Percentiles rank a stretch among this genome's conserved stretches.
These are phyloP conservation scores for Chlorella sorokiniana DNA, from an alignment of 139 green algal species.

Conservation along the genomic window DNA sequence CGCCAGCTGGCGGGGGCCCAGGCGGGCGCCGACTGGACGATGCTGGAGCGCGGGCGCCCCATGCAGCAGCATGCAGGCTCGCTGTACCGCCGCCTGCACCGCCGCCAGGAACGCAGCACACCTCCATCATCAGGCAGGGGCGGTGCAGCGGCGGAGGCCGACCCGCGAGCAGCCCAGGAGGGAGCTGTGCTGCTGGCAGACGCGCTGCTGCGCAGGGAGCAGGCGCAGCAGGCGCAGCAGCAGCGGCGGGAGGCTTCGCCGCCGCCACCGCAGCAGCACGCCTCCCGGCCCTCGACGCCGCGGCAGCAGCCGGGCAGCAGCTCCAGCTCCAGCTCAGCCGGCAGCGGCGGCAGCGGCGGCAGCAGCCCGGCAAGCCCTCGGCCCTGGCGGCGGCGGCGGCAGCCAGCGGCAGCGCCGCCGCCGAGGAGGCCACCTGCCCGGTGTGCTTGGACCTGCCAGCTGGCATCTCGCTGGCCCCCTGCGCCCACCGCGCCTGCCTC, in stretches of 20 bases:
- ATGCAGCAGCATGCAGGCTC: slow-evolving; percentile 10
- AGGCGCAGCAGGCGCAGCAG: slow-evolving; percentile 2
- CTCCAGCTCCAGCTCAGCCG: background rate
- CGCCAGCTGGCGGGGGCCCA: background rate
- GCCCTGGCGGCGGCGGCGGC: background rate
- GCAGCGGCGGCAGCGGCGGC: background rate
- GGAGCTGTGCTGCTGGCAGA: background rate
- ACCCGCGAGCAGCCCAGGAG: background rate
- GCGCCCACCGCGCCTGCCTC: slow-evolving; percentile 15
- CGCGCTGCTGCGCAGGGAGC: background rate
- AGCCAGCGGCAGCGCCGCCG: background rate
- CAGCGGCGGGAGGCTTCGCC: background rate
- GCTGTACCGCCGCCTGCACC: background rate
- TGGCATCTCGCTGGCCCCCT: background rate
- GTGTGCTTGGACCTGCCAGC: slow-evolving; percentile 22
- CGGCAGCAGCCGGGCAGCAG: background rate
- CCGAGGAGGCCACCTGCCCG: background rate
- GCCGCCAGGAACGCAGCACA: background rate
- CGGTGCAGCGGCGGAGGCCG: background rate
- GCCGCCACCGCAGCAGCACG: background rate
- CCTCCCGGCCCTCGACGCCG: background rate
- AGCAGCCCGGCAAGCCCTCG: background rate
- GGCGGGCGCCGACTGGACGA: slow-evolving; percentile 16
- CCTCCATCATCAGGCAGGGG: background rate
- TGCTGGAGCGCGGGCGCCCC: slow-evolving; percentile 6